phyloP scores from a whole-genome alignment of 805 yeast genomes.

The Spathaspora gorwiae region DNA sequence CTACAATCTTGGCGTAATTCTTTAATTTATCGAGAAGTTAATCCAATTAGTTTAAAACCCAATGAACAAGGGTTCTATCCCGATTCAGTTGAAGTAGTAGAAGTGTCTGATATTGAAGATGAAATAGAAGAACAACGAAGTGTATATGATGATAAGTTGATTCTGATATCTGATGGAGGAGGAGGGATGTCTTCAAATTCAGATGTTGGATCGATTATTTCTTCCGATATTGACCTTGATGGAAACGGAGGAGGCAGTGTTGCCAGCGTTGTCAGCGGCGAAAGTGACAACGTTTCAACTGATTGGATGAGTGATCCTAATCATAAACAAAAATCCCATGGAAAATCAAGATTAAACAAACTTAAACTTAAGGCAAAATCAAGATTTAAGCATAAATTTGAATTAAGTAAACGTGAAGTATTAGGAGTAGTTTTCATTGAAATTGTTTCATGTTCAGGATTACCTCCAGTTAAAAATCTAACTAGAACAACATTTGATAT shows the following conservation, averaged over 20 bases:
- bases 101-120: slow-evolving; percentile 31
- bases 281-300: neutral
- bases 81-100: slow-evolving; percentile 18
- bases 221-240: slow-evolving; percentile 3
- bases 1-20: slow-evolving; percentile 25
- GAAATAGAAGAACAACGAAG: neutral
- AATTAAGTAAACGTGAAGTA: slow-evolving; percentile 36
- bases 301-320: neutral
- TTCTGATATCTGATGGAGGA: too few species aligned
- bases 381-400: slow-evolving; percentile 21
- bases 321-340: too few species aligned
- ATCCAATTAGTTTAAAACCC: slow-evolving; percentile 15
- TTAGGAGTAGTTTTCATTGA: slow-evolving; percentile 76
- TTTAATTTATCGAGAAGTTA: slow-evolving; percentile 18
- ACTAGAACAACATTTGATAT: slow-evolving; percentile 81
- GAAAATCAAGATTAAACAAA: neutral
- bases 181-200: slow-evolving; percentile 11
- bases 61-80: slow-evolving; percentile 40
- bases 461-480: slow-evolving; percentile 73
- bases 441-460: slow-evolving; percentile 63
- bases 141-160: neutral
- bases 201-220: slow-evolving; percentile 13
- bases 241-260: too few species aligned
- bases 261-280: neutral
- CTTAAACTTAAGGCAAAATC: slow-evolving; percentile 1